phyloP scores from a whole-genome alignment of 306 rosid species.

The Oxytropis ochrocephala region DNA sequence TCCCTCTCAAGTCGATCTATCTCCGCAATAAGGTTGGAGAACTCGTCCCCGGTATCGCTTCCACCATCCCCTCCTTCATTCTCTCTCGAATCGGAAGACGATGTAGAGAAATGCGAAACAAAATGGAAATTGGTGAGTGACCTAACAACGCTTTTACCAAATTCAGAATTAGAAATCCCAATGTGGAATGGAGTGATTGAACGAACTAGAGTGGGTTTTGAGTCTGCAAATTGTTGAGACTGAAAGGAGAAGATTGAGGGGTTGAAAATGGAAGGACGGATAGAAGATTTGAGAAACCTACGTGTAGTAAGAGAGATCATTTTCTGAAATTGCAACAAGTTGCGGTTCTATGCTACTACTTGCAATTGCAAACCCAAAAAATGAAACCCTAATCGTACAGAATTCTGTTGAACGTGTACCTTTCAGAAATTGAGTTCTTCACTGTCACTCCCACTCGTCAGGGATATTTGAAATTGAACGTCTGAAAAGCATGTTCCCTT shows the following conservation, averaged over 20 bases:
- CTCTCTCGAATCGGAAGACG: conserved; percentile 27
- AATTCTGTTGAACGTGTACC: too few species aligned
- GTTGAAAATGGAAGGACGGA: conserved; percentile 5
- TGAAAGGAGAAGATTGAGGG: conserved; percentile 2
- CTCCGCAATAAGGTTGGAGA: too few species aligned
- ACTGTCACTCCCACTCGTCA: too few species aligned
- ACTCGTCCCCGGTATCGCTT: too few species aligned
- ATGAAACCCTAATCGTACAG: not conserved
- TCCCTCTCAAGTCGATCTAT: too few species aligned
- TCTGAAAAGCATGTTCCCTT: too few species aligned
- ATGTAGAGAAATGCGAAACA: conserved; percentile 34
- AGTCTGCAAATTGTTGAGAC: conserved; percentile 4
- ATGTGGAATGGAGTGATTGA: not conserved
- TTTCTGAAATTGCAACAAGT: not conserved
- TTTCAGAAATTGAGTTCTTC: too few species aligned
- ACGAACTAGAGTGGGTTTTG: not conserved
- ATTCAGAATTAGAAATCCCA: not conserved
- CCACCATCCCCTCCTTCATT: conserved; percentile 2
- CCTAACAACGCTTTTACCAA: not conserved
- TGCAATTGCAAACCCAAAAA: not conserved
- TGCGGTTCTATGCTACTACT: not conserved
- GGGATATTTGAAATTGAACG: too few species aligned
- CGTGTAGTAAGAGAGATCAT: conserved; percentile 37
- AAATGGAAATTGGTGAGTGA: conserved; percentile 20
- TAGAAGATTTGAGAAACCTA: conserved; percentile 27